Evolutionary conservation across 2,329 filamentous ascomycete species (phyloP).

Genomic region (Fusarium fujikuroi): DNA sequence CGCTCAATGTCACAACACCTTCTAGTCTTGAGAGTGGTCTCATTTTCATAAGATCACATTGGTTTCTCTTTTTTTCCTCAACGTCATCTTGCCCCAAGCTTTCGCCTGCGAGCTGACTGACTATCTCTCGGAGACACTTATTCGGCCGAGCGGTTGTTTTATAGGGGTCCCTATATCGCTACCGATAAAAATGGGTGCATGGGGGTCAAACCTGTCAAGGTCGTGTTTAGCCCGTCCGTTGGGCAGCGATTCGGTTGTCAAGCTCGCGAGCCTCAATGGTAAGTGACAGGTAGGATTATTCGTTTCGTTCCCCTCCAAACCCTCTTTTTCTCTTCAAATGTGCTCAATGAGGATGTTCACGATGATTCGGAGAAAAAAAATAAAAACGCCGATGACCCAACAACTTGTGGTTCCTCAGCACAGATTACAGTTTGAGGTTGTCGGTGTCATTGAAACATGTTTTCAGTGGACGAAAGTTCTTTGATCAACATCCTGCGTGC

Average conservation of each 20-base stretch:
- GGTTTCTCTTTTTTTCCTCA: background rate
- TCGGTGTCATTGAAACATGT: constrained; percentile 10
- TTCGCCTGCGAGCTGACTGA: constrained; percentile 7
- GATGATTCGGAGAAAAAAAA: constrained; percentile 28
- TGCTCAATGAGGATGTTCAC: constrained; percentile 30
- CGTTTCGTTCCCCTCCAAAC: constrained; percentile 10
- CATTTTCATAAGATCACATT: constrained; percentile 15
- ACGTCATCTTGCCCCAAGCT: constrained; percentile 34
- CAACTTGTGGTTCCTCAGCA: constrained; percentile 23
- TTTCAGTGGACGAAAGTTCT: constrained; percentile 5
- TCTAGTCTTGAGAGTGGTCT: constrained; percentile 11
- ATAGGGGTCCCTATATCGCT: constrained; percentile 29
- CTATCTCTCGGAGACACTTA: constrained; percentile 23
- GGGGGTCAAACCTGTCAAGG: constrained; percentile 20
- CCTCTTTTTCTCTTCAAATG: constrained; percentile 6
- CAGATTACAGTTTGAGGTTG: constrained; percentile 1
- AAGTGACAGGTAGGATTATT: constrained; percentile 23
- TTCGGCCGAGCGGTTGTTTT: constrained; percentile 34
- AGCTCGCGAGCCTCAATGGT: constrained; percentile 12
- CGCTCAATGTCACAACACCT: constrained; percentile 19
- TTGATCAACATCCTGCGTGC: constrained; percentile 35
- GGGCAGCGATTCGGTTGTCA: constrained; percentile 19
- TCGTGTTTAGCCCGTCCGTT: constrained; percentile 22
- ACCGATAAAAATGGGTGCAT: constrained; percentile 23
- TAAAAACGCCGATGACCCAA: constrained; percentile 21